These are phyloP conservation scores for Aethionema arabicum DNA, from an alignment of 345 rosid genomes.

Conservation along the genomic window DNA sequence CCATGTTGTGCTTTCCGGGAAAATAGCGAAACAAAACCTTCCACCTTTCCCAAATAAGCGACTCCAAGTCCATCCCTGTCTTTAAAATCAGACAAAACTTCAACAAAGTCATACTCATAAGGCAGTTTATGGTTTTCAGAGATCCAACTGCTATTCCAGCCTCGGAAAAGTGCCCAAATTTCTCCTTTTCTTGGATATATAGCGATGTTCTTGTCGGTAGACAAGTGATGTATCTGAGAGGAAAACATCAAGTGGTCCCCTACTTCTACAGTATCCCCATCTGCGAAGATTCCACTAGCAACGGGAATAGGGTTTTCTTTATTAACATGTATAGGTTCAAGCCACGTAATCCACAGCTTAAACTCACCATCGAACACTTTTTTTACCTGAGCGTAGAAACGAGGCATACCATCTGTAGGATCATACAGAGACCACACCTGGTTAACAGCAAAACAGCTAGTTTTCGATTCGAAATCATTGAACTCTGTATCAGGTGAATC, in stretches of 20 bases:
- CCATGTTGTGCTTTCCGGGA: constrained; percentile 36
- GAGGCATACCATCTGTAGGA: constrained; percentile 73
- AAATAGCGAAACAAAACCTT: constrained; percentile 77
- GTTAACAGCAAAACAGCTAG: constrained; percentile 54
- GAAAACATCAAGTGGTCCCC: constrained; percentile 64
- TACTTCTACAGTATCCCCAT: constrained; percentile 41
- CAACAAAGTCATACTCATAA: constrained; percentile 67
- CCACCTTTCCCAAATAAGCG: constrained; percentile 63
- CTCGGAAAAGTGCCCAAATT: constrained; percentile 81
- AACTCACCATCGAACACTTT: constrained; percentile 58
- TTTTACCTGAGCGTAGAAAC: constrained; percentile 60
- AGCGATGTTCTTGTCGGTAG: constrained; percentile 27
- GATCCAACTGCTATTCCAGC: constrained; percentile 65
- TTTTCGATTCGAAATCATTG: constrained; percentile 55
- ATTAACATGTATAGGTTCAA: constrained; percentile 52
- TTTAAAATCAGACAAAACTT: constrained; percentile 53
- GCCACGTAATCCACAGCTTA: constrained; percentile 71
- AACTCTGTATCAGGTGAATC: constrained; percentile 73
- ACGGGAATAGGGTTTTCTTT: constrained; percentile 48
- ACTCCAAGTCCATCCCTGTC: constrained; percentile 60
- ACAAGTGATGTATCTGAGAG: constrained; percentile 41
- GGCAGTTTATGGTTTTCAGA: constrained; percentile 46
- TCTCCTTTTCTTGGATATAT: constrained; percentile 80
- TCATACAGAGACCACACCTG: constrained; percentile 92
- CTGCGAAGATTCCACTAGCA: constrained; percentile 60